Percentiles rank a stretch among this genome's conserved stretches.
Conservation (phyloP, 305 asterid genomes). For the Euphrasia arctica region DNA sequence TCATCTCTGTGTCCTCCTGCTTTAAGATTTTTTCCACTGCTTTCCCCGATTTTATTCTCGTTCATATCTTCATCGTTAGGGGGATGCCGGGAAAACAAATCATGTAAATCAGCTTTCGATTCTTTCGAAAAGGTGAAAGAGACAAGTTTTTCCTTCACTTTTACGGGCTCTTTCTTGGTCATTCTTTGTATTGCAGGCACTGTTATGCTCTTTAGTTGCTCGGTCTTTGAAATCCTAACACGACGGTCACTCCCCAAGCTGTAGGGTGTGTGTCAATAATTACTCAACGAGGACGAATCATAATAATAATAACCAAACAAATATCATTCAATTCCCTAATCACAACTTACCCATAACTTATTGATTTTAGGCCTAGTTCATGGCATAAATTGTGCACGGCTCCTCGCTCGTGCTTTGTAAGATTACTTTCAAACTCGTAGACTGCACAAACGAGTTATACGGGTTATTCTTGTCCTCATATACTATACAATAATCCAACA, state of each 20-base stretch:
- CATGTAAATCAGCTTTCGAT: conserved; percentile 58
- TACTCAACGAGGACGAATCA: background rate
- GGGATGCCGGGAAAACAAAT: conserved; percentile 70
- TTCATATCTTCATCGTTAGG: conserved; percentile 58
- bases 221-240: conserved; percentile 57
- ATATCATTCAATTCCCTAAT: conserved; percentile 17
- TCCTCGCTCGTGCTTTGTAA: conserved; percentile 60
- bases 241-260: conserved; percentile 64
- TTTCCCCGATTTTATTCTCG: conserved; percentile 37
- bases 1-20: conserved; percentile 44
- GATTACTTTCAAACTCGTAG: conserved; percentile 51
- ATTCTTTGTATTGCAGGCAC: background rate
- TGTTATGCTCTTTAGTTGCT: conserved; percentile 41
- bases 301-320: no score
- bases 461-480: conserved; percentile 8
- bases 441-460: conserved; percentile 43
- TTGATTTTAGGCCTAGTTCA: conserved; percentile 74
- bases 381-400: conserved; percentile 59
- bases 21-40: conserved; percentile 31
- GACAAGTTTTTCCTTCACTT: conserved; percentile 42
- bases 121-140: conserved; percentile 64
- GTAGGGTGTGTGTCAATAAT: conserved; percentile 27
- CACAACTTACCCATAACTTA: conserved; percentile 69
- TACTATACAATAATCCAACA: background rate
- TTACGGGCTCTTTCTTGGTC: background rate